phyloP scores from a whole-genome alignment of 192 early-diverging fungal species.

The Linnemannia schmuckeri region DNA sequence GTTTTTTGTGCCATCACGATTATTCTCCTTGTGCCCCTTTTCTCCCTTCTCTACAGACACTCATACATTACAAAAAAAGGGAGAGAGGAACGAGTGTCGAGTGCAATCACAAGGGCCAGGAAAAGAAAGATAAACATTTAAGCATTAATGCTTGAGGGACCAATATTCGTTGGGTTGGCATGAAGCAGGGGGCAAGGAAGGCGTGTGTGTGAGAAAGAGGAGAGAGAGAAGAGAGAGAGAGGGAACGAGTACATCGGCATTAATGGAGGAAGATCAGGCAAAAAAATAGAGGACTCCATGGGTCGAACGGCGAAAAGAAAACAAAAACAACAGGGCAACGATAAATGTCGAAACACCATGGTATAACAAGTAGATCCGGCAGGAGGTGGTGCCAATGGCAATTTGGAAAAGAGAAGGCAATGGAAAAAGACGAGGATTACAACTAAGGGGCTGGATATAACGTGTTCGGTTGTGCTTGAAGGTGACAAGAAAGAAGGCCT shows the following conservation, averaged over 20 bases:
- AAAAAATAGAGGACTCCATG: no score
- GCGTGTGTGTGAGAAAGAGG: neutral
- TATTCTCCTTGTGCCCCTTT: neutral
- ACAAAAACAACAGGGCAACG: neutral
- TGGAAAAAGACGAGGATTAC: neutral
- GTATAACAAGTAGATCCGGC: neutral
- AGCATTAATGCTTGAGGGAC: neutral
- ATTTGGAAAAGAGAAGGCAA: neutral
- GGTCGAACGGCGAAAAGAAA: no score
- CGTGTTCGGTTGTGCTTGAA: neutral
- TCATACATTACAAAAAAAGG: neutral
- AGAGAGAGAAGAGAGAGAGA: no score
- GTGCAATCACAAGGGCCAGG: neutral
- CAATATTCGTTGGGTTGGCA: neutral
- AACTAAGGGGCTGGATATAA: neutral
- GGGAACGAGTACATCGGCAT: neutral
- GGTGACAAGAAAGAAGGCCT: neutral
- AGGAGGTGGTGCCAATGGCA: neutral
- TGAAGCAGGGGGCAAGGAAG: neutral
- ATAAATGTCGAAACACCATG: neutral
- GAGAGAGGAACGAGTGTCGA: conserved; percentile 5
- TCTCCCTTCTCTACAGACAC: neutral
- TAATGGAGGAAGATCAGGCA: no score
- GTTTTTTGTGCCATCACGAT: neutral
- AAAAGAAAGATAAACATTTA: neutral